These are phyloP conservation scores for Taphrina communis DNA, from an alignment of 1,139 yeast species.

Conservation along the genomic window DNA sequence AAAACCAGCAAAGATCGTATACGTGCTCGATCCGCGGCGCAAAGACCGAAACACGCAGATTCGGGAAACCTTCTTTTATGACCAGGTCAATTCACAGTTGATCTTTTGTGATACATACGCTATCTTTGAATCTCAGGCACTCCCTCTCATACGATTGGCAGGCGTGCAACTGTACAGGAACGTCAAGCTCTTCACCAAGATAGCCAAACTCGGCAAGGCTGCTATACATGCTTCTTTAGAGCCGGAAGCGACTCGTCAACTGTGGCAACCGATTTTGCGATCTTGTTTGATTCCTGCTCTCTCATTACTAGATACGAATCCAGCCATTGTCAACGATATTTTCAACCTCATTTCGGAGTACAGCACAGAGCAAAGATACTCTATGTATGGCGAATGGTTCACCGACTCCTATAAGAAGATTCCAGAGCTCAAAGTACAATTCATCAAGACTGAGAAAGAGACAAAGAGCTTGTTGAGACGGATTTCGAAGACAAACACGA, in stretches of 20 bases:
- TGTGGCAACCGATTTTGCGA: conserved; percentile 70
- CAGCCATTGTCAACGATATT: conserved; percentile 67
- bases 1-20: background rate
- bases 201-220: conserved; percentile 64
- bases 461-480: conserved; percentile 83
- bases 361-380: conserved; percentile 70
- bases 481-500: conserved; percentile 82
- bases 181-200: conserved; percentile 60
- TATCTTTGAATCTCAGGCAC: conserved; percentile 58
- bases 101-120: conserved; percentile 50
- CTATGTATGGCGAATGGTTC: conserved; percentile 84
- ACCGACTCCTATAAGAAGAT: conserved; percentile 61
- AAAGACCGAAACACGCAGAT: conserved; percentile 2
- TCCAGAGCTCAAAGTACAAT: conserved; percentile 66
- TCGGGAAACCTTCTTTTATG: conserved; percentile 58
- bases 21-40: conserved; percentile 24
- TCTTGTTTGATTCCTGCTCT: conserved; percentile 72
- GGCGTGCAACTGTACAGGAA: conserved; percentile 65
- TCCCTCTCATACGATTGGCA: conserved; percentile 60
- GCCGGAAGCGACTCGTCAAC: conserved; percentile 47
- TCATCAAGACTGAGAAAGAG: conserved; percentile 74
- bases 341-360: conserved; percentile 62
- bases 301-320: conserved; percentile 65
- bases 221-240: conserved; percentile 49
- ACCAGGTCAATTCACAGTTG: conserved; percentile 50